A percentile compares a stretch with the other conserved stretches of the same genome.
Conservation (phyloP, 2,329 filamentous ascomycete species). For the Trichoderma sp. region DNA sequence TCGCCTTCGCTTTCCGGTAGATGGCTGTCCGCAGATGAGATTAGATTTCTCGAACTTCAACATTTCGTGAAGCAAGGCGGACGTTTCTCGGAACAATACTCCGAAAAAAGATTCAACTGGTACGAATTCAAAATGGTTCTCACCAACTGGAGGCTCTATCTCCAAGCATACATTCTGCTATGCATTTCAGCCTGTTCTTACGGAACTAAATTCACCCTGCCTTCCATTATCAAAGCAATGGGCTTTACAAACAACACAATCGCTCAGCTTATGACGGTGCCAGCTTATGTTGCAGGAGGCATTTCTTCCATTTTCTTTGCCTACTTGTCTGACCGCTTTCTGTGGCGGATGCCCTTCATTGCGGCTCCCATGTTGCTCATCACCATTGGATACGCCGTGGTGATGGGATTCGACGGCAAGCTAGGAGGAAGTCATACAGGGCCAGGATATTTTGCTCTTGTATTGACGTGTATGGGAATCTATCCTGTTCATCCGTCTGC, state of each 20-base stretch:
- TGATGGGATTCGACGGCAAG: slow-evolving; percentile 59
- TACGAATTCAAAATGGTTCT: slow-evolving; percentile 6
- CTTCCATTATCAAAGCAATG: slow-evolving; percentile 3
- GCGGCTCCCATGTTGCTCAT: slow-evolving; percentile 33
- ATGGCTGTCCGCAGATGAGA: slow-evolving; percentile 39
- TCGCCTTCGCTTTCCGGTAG: slow-evolving; percentile 52
- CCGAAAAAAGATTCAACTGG: slow-evolving; percentile 18
- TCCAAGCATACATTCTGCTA: not conserved
- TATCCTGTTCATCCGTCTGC: slow-evolving; percentile 64
- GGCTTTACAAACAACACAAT: slow-evolving; percentile 21
- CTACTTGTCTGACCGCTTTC: slow-evolving; percentile 3
- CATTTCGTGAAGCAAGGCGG: slow-evolving; percentile 32
- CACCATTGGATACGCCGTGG: slow-evolving; percentile 55
- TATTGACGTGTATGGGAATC: slow-evolving; percentile 66
- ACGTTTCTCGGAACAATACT: slow-evolving; percentile 24
- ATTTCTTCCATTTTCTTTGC: not conserved
- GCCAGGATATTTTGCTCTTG: slow-evolving; percentile 64
- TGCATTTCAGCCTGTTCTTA: slow-evolving; percentile 20
- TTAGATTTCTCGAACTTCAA: slow-evolving; percentile 30
- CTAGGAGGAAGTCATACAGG: slow-evolving; percentile 38
- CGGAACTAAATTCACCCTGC: slow-evolving; percentile 25
- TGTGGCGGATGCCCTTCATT: slow-evolving; percentile 2
- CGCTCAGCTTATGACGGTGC: slow-evolving; percentile 18
- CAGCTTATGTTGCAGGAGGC: slow-evolving; percentile 3
- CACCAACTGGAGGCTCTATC: slow-evolving; percentile 11